These are phyloP conservation scores for Mesotaenium endlicherianum DNA, from an alignment of 139 green algal species.

Conservation along the genomic window DNA sequence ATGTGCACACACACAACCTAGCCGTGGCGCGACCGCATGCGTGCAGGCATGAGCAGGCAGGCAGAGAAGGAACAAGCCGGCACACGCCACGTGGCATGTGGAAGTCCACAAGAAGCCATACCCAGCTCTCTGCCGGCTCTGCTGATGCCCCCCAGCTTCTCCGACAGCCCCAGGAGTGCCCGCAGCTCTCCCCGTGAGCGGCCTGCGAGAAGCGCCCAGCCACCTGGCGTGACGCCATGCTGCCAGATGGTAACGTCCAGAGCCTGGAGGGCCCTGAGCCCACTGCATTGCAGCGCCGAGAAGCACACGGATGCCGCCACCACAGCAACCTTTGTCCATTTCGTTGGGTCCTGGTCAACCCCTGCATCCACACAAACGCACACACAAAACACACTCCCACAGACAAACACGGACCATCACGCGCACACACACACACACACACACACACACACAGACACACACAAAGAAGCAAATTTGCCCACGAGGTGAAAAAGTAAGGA, in stretches of 20 bases:
- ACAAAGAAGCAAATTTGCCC: too few relatives aligned
- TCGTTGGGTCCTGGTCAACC: neutral
- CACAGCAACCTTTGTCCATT: neutral
- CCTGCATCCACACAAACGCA: neutral
- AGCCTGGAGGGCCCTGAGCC: neutral
- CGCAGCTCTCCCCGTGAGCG: neutral
- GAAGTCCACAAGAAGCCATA: neutral
- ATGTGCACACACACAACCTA: too few relatives aligned
- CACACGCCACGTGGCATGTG: neutral
- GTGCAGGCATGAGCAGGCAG: neutral
- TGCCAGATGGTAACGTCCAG: neutral
- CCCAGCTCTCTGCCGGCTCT: too few relatives aligned
- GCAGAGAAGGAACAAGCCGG: neutral
- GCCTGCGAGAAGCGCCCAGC: neutral
- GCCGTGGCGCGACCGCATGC: too few relatives aligned
- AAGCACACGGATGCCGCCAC: neutral
- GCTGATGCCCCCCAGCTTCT: neutral
- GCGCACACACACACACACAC: neutral
- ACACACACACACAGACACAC: neutral
- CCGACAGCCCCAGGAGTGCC: neutral
- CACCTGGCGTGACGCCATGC: neutral
- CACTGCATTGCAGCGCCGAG: neutral
- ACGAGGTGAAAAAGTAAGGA: too few relatives aligned
- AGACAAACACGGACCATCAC: neutral
- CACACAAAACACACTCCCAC: neutral